Conservation (phyloP, 441 rosid genomes). For the Populus hybrid region DNA sequence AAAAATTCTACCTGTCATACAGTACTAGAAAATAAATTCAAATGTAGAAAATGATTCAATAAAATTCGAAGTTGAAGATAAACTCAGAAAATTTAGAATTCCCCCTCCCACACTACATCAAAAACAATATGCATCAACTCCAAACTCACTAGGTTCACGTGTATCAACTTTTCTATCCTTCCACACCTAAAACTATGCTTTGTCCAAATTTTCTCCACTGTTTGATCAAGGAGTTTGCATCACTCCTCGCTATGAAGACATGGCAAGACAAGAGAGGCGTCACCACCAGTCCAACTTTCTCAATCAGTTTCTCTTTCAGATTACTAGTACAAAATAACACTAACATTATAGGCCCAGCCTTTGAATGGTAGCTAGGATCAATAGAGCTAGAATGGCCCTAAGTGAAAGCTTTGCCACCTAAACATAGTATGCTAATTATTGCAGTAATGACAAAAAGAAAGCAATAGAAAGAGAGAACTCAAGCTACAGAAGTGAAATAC, state of each 20-base stretch:
- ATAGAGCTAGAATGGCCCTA: background rate
- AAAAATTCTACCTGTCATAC: background rate
- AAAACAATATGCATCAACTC: background rate
- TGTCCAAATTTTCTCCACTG: background rate
- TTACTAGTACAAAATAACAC: background rate
- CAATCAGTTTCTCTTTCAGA: background rate
- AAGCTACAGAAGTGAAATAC: constrained; percentile 27
- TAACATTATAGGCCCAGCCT: background rate
- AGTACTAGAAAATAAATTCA: background rate
- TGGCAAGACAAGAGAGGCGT: background rate
- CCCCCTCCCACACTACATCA: background rate
- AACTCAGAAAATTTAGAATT: background rate
- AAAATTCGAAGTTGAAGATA: background rate
- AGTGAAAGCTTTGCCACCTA: background rate
- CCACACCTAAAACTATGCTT: background rate
- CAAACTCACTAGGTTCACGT: background rate
- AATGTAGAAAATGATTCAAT: background rate
- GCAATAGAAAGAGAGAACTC: background rate
- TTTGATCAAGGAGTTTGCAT: background rate
- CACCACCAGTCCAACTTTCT: background rate
- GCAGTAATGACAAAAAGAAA: background rate
- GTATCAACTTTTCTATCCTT: background rate
- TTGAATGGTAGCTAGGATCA: background rate
- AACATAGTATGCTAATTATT: background rate
- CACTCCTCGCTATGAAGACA: background rate